Evolutionary conservation across 192 early-diverging fungal species (phyloP).

Genomic region (Anaeromyces robustus): DNA sequence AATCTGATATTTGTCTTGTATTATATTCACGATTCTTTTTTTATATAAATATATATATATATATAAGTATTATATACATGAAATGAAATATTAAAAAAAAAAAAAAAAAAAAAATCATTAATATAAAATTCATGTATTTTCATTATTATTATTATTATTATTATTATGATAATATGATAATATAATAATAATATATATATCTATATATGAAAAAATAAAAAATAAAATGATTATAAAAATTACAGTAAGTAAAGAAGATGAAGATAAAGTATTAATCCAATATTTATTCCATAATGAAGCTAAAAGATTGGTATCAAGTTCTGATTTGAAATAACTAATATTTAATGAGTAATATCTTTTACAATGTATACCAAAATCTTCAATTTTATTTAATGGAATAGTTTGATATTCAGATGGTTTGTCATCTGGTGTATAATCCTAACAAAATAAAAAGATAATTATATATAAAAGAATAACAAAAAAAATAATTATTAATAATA

Average conservation of each 20-base stretch:
- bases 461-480: conserved; percentile 6
- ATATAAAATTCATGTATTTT: too few species aligned
- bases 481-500: too few species aligned
- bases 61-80: too few species aligned
- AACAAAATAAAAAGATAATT: background rate
- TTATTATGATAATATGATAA: too few species aligned
- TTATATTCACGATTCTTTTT: conserved; percentile 77
- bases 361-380: conserved; percentile 93
- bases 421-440: conserved; percentile 68
- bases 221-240: conserved; percentile 6
- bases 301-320: conserved; percentile 66
- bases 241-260: conserved; percentile 76
- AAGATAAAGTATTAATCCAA: conserved; percentile 91
- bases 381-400: conserved; percentile 88
- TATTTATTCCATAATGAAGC: conserved; percentile 95
- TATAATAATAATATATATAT: too few species aligned
- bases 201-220: background rate
- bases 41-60: background rate
- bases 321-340: conserved; percentile 84
- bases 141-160: too few species aligned
- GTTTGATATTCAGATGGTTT: conserved; percentile 70
- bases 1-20: conserved; percentile 59
- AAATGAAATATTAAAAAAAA: too few species aligned
- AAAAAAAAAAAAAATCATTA: background rate
- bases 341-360: conserved; percentile 78